A percentile compares a stretch with the other conserved stretches of the same genome.
Conservation (phyloP, 2,329 filamentous ascomycete genomes). For the Achaetomium macrosporum region DNA sequence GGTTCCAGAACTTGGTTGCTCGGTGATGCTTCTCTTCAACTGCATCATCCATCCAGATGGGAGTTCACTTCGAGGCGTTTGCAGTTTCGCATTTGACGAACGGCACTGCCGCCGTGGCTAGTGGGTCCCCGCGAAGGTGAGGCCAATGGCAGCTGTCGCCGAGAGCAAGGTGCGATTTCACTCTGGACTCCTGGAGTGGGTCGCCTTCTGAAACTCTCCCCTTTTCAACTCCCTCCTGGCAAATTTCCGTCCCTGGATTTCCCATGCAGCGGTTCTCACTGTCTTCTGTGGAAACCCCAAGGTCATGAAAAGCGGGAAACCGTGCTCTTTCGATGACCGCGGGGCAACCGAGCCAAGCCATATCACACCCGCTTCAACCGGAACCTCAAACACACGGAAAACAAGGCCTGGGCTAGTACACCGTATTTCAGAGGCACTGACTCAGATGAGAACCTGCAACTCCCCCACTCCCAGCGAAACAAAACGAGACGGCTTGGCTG, state of each 20-base stretch:
- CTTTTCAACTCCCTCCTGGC: slow-evolving; percentile 6
- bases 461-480: slow-evolving; percentile 10
- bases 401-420: too few relatives aligned
- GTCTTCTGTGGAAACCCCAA: too few relatives aligned
- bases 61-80: too few relatives aligned
- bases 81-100: slow-evolving; percentile 13
- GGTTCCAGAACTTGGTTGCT: too few relatives aligned
- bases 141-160: slow-evolving; percentile 18
- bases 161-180: slow-evolving; percentile 7
- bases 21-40: too few relatives aligned
- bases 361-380: too few relatives aligned
- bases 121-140: background rate
- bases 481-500: slow-evolving; percentile 11
- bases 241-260: slow-evolving; percentile 4
- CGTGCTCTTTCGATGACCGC: too few relatives aligned
- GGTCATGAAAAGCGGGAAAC: too few relatives aligned
- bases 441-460: too few relatives aligned
- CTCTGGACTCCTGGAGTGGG: background rate
- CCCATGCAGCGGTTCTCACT: background rate
- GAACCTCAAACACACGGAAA: too few relatives aligned
- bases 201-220: slow-evolving; percentile 19
- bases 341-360: too few relatives aligned
- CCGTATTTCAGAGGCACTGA: too few relatives aligned
- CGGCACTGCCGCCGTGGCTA: background rate
- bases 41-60: background rate